phyloP scores from a whole-genome alignment of 257 asterid genomes.

The Apocynum venetum region DNA sequence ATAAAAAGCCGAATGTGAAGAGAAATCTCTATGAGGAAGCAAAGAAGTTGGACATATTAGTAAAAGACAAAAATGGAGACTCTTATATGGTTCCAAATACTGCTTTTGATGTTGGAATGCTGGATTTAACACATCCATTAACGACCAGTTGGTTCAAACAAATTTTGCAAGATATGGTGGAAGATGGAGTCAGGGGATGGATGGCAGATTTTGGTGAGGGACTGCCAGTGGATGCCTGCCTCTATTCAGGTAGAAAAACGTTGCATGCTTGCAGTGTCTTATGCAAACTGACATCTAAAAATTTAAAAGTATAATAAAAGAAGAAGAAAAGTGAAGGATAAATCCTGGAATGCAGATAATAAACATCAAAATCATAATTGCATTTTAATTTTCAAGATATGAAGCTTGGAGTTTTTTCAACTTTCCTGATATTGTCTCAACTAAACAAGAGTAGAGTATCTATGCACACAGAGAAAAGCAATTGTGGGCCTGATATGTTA shows the following conservation, averaged over 20 bases:
- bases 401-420: not conserved
- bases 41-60: constrained; percentile 64
- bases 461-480: no score
- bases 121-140: constrained; percentile 82
- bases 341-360: not conserved
- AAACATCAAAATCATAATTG: not conserved
- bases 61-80: constrained; percentile 68
- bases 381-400: not conserved
- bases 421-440: not conserved
- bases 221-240: constrained; percentile 84
- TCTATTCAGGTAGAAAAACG: constrained; percentile 60
- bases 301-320: not conserved
- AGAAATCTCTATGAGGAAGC: constrained; percentile 83
- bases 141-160: constrained; percentile 81
- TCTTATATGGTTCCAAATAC: constrained; percentile 91
- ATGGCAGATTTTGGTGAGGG: constrained; percentile 99
- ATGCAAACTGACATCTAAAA: not conserved
- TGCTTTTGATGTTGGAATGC: constrained; percentile 92
- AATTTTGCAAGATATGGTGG: constrained; percentile 77
- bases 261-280: not conserved
- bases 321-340: not conserved
- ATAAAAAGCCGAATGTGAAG: constrained; percentile 48
- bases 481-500: not conserved
- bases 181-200: constrained; percentile 96
- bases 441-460: not conserved